Base-by-base conservation (phyloP, 164 flowering plant genomes). In the Santalum album region DNA sequence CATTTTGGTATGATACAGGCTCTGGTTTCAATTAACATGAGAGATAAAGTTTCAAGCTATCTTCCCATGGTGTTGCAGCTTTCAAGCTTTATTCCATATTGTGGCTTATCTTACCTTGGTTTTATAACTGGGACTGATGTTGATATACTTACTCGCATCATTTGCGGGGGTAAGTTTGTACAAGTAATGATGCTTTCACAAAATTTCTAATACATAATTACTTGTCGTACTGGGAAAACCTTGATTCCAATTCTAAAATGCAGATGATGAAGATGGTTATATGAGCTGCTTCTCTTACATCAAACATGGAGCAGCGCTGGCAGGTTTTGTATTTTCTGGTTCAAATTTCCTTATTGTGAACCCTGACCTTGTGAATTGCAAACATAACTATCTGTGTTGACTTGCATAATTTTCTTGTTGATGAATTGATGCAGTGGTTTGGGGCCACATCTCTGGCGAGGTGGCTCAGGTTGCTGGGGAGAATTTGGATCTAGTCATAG, bases 261-360 rank as follows among this genome's bases (percentile, higher is more conserved):
- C 62, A 80, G 96, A 78, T 32, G 78, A 73, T 36, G 69, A 57
- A 21, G 81, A 78, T 58, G 81, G 79, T 58, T 71, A n/a, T 60
- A 51, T 63, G 69, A 57, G 54, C 60, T 76, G 71, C 51, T 81
- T 83, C 68, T 61, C 83, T 51, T 60, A 74, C 55, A 66, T 85
- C 72, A 76, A 69, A 58, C 85, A 61, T 54, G 96, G 95, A 55
- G 94, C 95, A 61, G 63, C 76, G 53, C 82, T 92, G 59, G 63
- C 86, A 77, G 96, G 96, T 89, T 44, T 3, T 59, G 51, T 60
- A 25, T 53, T 40, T 39, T 9, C 6, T 43, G 3, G 57, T 46
- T 26, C 29, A 45, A 40, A 23, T 6, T 49, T 21, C 21, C n/a
- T n/a, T 11, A 38, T 15, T 38, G 3, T 14, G 17, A 38, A 38